Base-by-base conservation (phyloP, 768 basidiomycete genomes). In the Auricularia sp. region DNA sequence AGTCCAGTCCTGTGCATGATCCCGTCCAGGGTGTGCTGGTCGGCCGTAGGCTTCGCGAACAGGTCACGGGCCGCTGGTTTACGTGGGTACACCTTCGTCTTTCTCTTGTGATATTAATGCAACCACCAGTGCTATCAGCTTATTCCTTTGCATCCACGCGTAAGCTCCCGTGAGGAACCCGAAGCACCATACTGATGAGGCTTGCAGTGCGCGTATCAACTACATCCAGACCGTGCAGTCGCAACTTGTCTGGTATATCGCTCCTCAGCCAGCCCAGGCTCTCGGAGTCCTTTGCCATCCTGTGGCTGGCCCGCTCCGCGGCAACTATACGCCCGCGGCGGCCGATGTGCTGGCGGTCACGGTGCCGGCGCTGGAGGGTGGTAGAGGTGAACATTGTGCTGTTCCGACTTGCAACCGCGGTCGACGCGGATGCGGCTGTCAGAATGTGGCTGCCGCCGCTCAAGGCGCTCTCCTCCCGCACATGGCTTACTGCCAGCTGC, bases 111-210 rank as follows among this genome's bases (percentile, higher is more conserved):
- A 24, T 24, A 24, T 24, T 24, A 24, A 24, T 24, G 24, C 24
- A 24, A 24, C 24, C 24, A 24, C 24, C 24, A 71, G 69, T 33
- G 51, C 72, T 29, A 71, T 73, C 45, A 66, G 68, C 29, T 36
- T 70, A 5, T 75, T 73, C 69, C 69, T 77, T 14, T 68, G 73
- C 59, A 70, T 76, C 13, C 71, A 75, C 62, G 77, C 76, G 75
- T 69, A 63, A 63, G 71, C 62, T 13, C 13, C 24, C 24, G 24
- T 24, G 24, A 24, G 24, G 24, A 24, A 24, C 24, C 24, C 24
- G 24, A 24, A 24, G 24, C 24, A 24, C 24, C 24, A 24, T 24
- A 24, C 24, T 24, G 24, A 24, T 24, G 24, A 24, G 24, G 24
- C 24, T 24, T 24, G 24, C 24, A 59, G 56, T 59, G 56, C 56